These are phyloP conservation scores for Sideroxylon spinosum DNA, from an alignment of 179 eudicot genomes.

Conservation along the genomic window DNA sequence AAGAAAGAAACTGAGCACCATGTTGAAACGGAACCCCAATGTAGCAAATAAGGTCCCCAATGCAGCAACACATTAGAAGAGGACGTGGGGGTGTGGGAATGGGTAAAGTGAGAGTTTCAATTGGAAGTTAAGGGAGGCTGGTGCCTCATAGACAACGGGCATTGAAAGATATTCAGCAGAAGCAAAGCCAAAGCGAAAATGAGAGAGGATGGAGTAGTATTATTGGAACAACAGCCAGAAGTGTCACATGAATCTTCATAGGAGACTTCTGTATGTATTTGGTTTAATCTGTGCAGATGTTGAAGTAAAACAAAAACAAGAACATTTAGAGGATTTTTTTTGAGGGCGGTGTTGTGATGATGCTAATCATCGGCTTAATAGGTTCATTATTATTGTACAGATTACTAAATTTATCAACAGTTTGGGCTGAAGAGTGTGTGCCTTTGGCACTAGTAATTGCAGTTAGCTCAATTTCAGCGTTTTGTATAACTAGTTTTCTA, in stretches of 20 bases:
- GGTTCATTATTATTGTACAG: no score
- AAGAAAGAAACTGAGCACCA: conserved; percentile 45
- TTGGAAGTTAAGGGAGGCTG: no score
- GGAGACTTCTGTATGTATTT: not conserved
- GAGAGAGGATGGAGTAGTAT: no score
- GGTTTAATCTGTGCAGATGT: not conserved
- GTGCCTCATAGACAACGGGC: no score
- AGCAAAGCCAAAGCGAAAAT: no score
- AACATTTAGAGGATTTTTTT: no score
- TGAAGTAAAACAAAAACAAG: not conserved
- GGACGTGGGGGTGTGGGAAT: conserved; percentile 68
- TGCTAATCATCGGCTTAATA: conserved; percentile 12
- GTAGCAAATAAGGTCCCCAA: conserved; percentile 57
- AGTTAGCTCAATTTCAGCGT: not conserved
- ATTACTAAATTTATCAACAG: no score
- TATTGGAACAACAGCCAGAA: no score
- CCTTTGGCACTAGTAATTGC: not conserved
- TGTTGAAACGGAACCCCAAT: conserved; percentile 63
- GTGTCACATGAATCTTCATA: conserved; percentile 22
- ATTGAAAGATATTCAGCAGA: no score
- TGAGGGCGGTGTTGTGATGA: no score
- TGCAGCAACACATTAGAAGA: conserved; percentile 49
- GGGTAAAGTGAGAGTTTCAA: no score
- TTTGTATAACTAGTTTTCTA: not conserved
- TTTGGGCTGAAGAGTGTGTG: not conserved